Evolutionary conservation across 768 basidiomycete genomes (phyloP).

Genomic region (Leccinum longicurvipes): DNA sequence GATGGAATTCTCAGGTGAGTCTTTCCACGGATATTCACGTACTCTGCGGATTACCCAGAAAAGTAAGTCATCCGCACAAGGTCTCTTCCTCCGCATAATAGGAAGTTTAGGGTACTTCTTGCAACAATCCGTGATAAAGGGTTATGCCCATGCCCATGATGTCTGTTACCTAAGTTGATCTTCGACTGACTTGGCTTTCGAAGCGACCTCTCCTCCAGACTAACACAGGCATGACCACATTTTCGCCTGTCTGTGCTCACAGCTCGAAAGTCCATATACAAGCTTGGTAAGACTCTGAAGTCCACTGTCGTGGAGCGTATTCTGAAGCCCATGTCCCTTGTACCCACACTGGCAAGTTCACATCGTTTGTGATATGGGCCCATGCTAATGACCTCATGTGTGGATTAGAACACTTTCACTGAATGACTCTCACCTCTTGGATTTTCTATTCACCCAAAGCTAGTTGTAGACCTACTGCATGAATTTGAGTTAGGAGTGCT

Average conservation of each 20-base stretch:
- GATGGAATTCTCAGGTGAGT: neutral
- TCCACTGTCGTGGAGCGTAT: neutral
- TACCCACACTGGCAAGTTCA: slow-evolving; percentile 9
- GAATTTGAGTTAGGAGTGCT: neutral
- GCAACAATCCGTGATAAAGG: slow-evolving; percentile 26
- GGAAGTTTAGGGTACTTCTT: slow-evolving; percentile 19
- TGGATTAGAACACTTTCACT: neutral
- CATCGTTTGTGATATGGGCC: neutral
- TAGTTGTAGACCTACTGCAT: neutral
- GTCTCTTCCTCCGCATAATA: neutral
- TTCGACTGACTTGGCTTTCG: slow-evolving; percentile 11
- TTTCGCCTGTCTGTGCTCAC: neutral
- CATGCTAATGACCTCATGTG: neutral
- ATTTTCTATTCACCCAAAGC: neutral
- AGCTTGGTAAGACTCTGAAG: neutral
- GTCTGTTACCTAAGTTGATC: slow-evolving; percentile 13
- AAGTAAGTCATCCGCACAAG: neutral
- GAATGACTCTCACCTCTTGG: neutral
- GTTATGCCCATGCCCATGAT: slow-evolving; percentile 29
- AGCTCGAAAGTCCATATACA: slow-evolving; percentile 5
- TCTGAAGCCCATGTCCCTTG: neutral
- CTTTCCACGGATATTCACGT: neutral
- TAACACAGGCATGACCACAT: neutral
- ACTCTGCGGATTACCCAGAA: neutral
- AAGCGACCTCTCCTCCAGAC: neutral